phyloP scores from a whole-genome alignment of 2,329 filamentous ascomycete genomes.

The Bipolaris bicolor region DNA sequence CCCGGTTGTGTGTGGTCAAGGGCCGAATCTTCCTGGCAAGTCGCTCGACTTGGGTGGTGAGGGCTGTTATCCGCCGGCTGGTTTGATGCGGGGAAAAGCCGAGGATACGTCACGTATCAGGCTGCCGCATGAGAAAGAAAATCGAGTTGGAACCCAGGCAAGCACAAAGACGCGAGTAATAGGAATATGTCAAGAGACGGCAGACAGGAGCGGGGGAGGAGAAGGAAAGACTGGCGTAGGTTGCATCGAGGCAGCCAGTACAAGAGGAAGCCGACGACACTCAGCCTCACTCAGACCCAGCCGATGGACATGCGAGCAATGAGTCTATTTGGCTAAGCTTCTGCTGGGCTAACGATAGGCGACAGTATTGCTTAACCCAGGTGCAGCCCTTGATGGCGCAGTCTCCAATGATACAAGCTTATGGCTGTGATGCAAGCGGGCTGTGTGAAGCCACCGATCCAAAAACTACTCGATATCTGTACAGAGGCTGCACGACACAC shows the following conservation, averaged over 20 bases:
- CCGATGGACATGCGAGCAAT: conserved; percentile 11
- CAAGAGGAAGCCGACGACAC: conserved; percentile 1
- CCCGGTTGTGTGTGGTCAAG: not conserved
- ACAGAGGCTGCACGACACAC: conserved; percentile 14
- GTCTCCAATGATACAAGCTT: conserved; percentile 25
- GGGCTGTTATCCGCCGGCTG: not conserved
- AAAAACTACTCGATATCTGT: conserved; percentile 8
- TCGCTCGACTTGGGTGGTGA: not conserved
- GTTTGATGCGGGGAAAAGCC: not conserved
- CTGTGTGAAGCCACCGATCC: conserved; percentile 22
- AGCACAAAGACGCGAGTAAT: not conserved
- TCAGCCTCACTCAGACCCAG: conserved; percentile 23
- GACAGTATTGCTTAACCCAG: conserved; percentile 24
- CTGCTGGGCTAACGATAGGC: conserved; percentile 13
- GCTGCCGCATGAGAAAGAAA: not conserved
- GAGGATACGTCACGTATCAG: not conserved
- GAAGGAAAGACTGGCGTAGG: conserved; percentile 11
- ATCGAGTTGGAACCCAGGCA: conserved; percentile 1
- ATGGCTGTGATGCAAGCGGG: conserved; percentile 29
- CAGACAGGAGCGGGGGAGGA: conserved; percentile 7
- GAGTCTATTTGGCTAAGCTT: conserved; percentile 20
- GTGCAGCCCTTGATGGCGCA: conserved; percentile 18
- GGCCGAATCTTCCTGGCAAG: not conserved
- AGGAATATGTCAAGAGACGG: not conserved
- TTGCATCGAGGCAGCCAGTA: conserved; percentile 2